Percentiles rank a stretch among this genome's conserved stretches.
These are phyloP conservation scores for Aspergillus fumigatiaffinis DNA, from an alignment of 2,329 filamentous ascomycete species.

Conservation along the genomic window DNA sequence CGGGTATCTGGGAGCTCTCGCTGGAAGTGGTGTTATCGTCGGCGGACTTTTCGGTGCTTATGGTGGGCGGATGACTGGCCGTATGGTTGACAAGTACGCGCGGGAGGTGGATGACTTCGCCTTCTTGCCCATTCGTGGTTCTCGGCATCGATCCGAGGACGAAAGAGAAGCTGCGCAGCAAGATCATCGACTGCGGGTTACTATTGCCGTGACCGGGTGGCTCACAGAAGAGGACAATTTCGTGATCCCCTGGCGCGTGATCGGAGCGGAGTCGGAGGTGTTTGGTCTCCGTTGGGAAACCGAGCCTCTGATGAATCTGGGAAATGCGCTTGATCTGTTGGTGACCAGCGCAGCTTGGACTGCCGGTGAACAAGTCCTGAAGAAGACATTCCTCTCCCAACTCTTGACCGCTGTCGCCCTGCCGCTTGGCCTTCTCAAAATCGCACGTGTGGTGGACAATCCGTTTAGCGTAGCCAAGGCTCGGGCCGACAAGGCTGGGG, in stretches of 20 bases:
- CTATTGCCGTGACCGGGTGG: conserved; percentile 80
- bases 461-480: conserved; percentile 74
- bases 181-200: conserved; percentile 70
- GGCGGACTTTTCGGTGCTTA: conserved; percentile 92
- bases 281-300: conserved; percentile 84
- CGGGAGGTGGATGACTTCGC: conserved; percentile 86
- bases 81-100: conserved; percentile 84
- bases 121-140: conserved; percentile 68
- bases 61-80: conserved; percentile 72
- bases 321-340: conserved; percentile 71
- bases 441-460: conserved; percentile 70
- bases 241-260: conserved; percentile 70
- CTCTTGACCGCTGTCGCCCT: conserved; percentile 63
- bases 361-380: conserved; percentile 71
- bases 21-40: conserved; percentile 73
- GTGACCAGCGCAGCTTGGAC: conserved; percentile 77
- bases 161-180: conserved; percentile 42
- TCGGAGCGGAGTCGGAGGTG: conserved; percentile 69
- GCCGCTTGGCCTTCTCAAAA: conserved; percentile 63
- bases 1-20: conserved; percentile 72
- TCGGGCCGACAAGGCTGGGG: conserved; percentile 74
- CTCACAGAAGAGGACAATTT: conserved; percentile 68
- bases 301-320: conserved; percentile 71
- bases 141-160: conserved; percentile 44
- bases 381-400: conserved; percentile 65